phyloP scores from a whole-genome alignment of 75 land plant genomes.

The Cupressus sempervirens region DNA sequence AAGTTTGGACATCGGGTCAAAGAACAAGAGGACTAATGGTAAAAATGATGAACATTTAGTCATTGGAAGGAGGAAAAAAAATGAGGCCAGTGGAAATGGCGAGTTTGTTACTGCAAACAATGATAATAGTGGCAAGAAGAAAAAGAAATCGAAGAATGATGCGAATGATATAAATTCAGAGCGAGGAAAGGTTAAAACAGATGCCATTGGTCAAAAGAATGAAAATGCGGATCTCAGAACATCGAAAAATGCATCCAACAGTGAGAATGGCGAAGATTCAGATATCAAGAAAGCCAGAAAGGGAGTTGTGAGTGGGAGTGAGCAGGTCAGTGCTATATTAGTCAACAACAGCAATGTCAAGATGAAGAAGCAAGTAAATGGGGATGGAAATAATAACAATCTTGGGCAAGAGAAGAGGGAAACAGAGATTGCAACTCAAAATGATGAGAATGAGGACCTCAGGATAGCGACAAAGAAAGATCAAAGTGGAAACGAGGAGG shows the following conservation, averaged over 20 bases:
- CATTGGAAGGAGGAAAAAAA: neutral
- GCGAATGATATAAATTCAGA: neutral
- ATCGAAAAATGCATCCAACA: neutral
- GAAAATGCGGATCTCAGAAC: neutral
- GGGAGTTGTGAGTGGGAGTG: too few species aligned
- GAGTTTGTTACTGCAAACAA: neutral
- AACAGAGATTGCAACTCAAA: neutral
- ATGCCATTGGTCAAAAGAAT: too few species aligned
- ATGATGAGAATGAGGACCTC: neutral
- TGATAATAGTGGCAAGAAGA: neutral
- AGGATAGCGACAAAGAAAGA: constrained; percentile 7
- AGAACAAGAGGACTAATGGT: neutral
- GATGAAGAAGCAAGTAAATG: constrained; percentile 9
- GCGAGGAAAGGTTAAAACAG: too few species aligned
- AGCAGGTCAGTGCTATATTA: too few species aligned
- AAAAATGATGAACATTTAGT: neutral
- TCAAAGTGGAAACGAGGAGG: neutral
- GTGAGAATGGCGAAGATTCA: neutral
- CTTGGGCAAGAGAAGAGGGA: neutral
- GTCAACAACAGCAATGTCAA: neutral
- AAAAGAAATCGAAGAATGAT: neutral
- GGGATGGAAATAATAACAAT: neutral
- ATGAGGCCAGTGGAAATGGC: neutral
- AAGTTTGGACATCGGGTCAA: neutral
- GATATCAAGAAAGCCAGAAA: neutral